These are phyloP conservation scores for Populus deltoides DNA, from an alignment of 345 rosid genomes.

Conservation along the genomic window DNA sequence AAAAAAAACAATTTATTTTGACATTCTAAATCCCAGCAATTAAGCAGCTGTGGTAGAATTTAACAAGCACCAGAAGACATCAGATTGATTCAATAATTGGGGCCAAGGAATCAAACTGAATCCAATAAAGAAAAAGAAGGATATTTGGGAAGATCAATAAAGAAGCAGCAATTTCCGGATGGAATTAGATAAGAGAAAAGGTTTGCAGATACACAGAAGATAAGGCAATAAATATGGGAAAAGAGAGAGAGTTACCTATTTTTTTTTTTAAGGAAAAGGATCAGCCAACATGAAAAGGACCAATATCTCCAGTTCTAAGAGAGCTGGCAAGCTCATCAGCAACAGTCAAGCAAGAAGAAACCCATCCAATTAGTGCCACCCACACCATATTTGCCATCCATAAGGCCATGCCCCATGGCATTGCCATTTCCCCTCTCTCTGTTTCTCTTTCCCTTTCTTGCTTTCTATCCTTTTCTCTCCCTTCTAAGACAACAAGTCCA, in stretches of 20 bases:
- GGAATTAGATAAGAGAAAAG: not conserved
- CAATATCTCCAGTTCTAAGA: conserved; percentile 77
- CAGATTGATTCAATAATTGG: not conserved
- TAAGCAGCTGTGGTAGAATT: not conserved
- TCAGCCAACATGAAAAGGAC: conserved; percentile 74
- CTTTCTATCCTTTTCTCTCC: not conserved
- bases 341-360: conserved; percentile 70
- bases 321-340: conserved; percentile 84
- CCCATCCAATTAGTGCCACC: conserved; percentile 67
- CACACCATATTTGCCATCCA: conserved; percentile 68
- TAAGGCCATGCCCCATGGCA: conserved; percentile 55
- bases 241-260: conserved; percentile 1
- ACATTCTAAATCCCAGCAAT: not conserved
- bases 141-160: not conserved
- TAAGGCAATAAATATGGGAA: not conserved
- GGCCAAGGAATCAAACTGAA: not conserved
- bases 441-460: not conserved
- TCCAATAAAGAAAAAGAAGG: not conserved
- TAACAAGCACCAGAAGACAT: not conserved
- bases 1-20: not conserved
- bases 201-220: not conserved
- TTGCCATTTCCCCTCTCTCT: conserved; percentile 39
- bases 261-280: not conserved
- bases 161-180: not conserved
- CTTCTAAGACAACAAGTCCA: not conserved